Percentiles rank a stretch among this genome's conserved stretches.
Conservation (phyloP, 495 filamentous ascomycete species). For the Aspergillus nidulans region DNA sequence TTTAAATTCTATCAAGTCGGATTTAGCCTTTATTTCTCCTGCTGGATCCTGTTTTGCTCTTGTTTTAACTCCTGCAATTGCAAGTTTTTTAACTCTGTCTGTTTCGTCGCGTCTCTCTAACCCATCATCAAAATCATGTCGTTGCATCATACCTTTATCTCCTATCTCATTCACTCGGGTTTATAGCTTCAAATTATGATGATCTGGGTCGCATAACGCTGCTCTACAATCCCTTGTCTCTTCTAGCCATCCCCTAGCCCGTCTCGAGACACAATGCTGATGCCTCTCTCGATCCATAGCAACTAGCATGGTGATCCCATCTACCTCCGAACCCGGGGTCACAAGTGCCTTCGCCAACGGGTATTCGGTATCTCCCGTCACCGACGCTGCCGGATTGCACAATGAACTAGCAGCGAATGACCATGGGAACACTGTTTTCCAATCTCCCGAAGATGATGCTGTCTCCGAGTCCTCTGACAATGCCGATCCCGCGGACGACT, state of each 20-base stretch:
- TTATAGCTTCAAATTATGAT: slow-evolving; percentile 23
- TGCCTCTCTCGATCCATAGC: slow-evolving; percentile 35
- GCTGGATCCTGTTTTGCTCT: slow-evolving; percentile 20
- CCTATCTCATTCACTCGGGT: slow-evolving; percentile 22
- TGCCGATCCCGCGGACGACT: slow-evolving; percentile 63
- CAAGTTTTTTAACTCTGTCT: slow-evolving; percentile 21
- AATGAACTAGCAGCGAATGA: slow-evolving; percentile 39
- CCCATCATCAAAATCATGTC: slow-evolving; percentile 41
- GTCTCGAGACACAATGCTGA: slow-evolving; percentile 46
- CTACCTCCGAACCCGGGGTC: slow-evolving; percentile 39
- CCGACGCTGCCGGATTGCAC: slow-evolving; percentile 33
- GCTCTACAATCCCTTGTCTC: slow-evolving; percentile 19
- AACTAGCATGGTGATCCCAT: slow-evolving; percentile 52
- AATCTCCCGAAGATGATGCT: slow-evolving; percentile 39
- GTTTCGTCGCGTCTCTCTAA: slow-evolving; percentile 36
- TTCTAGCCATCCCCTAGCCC: slow-evolving; percentile 15
- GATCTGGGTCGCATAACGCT: slow-evolving; percentile 36
- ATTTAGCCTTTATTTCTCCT: slow-evolving; percentile 14
- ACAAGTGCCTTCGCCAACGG: slow-evolving; percentile 46
- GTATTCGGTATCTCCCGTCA: slow-evolving; percentile 38
- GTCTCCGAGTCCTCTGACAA: slow-evolving; percentile 49
- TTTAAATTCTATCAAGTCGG: slow-evolving; percentile 15
- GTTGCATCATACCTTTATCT: slow-evolving; percentile 36
- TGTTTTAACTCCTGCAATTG: slow-evolving; percentile 16
- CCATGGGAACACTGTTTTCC: slow-evolving; percentile 51